Percentiles rank a stretch among this genome's conserved stretches.
phyloP scores from a whole-genome alignment of 2,329 filamentous ascomycete species.

The Geosmithia flava region DNA sequence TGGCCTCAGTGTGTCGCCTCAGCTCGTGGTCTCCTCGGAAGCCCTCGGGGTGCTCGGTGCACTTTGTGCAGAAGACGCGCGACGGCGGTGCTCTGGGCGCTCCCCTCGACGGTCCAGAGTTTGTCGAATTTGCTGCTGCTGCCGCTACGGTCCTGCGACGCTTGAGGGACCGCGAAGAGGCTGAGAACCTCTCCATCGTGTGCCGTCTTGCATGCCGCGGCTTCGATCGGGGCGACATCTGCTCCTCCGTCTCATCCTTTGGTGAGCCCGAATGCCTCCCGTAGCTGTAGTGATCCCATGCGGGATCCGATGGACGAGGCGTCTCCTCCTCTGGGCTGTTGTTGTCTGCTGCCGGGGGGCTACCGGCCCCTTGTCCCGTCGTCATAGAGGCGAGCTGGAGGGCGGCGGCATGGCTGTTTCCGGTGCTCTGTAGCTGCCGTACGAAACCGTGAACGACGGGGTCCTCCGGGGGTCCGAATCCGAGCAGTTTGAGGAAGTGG shows the following conservation, averaged over 20 bases:
- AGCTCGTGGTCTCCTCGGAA: constrained; percentile 88
- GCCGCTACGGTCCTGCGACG: neutral
- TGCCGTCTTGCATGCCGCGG: neutral
- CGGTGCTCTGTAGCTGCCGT: constrained; percentile 6
- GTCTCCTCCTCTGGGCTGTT: too few relatives aligned
- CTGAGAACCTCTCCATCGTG: constrained; percentile 7
- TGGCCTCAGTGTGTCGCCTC: constrained; percentile 51
- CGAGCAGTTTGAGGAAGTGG: constrained; percentile 37
- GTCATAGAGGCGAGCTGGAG: neutral
- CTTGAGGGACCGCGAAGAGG: neutral
- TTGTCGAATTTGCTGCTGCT: too few relatives aligned
- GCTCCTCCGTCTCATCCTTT: neutral
- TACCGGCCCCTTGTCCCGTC: neutral
- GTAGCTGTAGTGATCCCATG: neutral
- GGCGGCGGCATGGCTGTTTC: constrained; percentile 8
- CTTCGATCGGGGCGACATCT: neutral
- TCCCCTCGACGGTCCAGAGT: neutral
- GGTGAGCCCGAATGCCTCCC: neutral
- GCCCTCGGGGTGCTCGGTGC: constrained; percentile 71
- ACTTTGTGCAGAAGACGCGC: constrained; percentile 66
- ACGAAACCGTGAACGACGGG: constrained; percentile 20
- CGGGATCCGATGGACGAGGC: too few relatives aligned
- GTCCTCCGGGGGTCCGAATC: constrained; percentile 26
- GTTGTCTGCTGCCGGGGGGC: neutral
- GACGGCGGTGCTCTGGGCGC: constrained; percentile 43